A percentile compares a stretch with the other conserved stretches of the same genome.
These are phyloP conservation scores for Sporisorium reilianum DNA, from an alignment of 1,284 basidiomycete genomes.

Conservation along the genomic window DNA sequence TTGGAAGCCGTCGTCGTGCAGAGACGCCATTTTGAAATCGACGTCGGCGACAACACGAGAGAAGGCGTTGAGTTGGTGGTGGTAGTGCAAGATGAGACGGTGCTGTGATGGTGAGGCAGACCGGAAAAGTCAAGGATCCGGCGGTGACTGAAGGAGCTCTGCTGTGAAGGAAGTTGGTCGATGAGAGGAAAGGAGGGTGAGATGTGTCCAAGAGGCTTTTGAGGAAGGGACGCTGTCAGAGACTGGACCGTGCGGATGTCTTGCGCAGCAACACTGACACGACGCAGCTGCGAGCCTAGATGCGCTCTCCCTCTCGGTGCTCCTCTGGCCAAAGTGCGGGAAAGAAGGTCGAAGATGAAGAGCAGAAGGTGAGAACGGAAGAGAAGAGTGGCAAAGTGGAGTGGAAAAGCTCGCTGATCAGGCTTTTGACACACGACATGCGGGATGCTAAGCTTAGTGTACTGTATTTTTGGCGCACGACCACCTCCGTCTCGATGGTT, in stretches of 20 bases:
- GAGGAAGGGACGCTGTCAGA: not conserved
- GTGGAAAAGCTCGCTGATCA: conserved; percentile 10
- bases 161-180: not conserved
- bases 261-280: not conserved
- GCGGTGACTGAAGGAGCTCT: not conserved
- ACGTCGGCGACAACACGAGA: not conserved
- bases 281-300: not conserved
- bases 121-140: not conserved
- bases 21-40: conserved; percentile 2
- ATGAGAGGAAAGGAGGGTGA: not conserved
- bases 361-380: not conserved
- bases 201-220: not conserved
- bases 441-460: not conserved
- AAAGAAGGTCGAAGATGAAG: conserved; percentile 1
- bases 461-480: no score
- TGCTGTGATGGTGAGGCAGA: not conserved
- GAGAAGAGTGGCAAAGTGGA: conserved; percentile 9
- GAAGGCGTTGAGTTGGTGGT: not conserved
- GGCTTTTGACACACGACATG: conserved; percentile 27
- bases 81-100: not conserved
- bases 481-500: no score
- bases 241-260: not conserved
- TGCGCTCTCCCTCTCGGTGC: no score
- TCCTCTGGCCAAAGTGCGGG: no score
- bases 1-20: conserved; percentile 13